These are phyloP conservation scores for Heterobasidion annosum DNA, from an alignment of 1,284 basidiomycete genomes.

Conservation along the genomic window DNA sequence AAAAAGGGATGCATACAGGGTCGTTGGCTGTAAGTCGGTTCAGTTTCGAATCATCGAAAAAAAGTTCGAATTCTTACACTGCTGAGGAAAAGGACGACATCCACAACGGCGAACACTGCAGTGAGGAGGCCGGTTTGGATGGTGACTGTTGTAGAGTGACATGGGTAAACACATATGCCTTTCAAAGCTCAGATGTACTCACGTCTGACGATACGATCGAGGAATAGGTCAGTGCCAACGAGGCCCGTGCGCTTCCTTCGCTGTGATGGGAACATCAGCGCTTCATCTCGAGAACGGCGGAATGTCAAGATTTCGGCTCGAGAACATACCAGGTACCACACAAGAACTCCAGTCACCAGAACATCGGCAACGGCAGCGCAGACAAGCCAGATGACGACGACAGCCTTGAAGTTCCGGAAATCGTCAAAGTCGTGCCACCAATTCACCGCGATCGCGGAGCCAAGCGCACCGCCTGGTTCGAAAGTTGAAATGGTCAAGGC, in stretches of 20 bases:
- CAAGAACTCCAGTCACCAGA: constrained; percentile 20
- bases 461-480: constrained; percentile 20
- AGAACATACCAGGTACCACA: constrained; percentile 21
- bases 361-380: constrained; percentile 23
- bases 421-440: constrained; percentile 23
- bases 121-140: constrained; percentile 30
- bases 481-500: neutral
- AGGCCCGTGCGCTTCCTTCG: constrained; percentile 30
- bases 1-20: neutral
- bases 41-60: neutral
- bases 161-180: too few species aligned
- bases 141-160: constrained; percentile 17
- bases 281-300: neutral
- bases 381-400: constrained; percentile 27
- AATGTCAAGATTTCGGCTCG: neutral
- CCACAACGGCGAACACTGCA: constrained; percentile 20
- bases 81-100: constrained; percentile 24
- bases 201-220: neutral
- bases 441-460: constrained; percentile 24
- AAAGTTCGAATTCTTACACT: constrained; percentile 11
- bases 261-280: constrained; percentile 13
- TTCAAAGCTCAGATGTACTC: too few species aligned
- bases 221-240: neutral
- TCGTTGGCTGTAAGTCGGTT: neutral
- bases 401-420: constrained; percentile 26